Percentiles rank a stretch among this genome's conserved stretches.
Evolutionary conservation across 108 stramenopile genomes (phyloP).

Genomic region (Cylindrotheca closterium): DNA sequence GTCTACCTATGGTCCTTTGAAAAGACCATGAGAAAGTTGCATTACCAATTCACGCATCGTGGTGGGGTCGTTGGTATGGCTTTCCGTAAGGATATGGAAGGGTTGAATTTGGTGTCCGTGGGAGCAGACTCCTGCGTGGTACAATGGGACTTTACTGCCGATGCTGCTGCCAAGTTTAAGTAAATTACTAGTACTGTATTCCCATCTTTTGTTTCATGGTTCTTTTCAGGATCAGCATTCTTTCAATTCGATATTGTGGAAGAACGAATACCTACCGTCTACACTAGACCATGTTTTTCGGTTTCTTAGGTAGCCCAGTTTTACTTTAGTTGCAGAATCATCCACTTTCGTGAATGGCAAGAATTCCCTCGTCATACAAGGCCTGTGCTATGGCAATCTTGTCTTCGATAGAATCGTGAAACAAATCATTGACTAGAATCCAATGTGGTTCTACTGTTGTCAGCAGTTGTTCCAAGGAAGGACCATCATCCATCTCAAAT

Average conservation of each 20-base stretch:
- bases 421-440: slow-evolving; percentile 83
- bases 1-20: slow-evolving; percentile 76
- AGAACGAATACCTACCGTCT: too few relatives aligned
- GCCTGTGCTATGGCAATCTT: slow-evolving; percentile 85
- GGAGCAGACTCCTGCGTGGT: slow-evolving; percentile 89
- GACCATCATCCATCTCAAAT: slow-evolving; percentile 97
- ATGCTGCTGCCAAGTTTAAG: slow-evolving; percentile 68
- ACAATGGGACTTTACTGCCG: slow-evolving; percentile 77
- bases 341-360: slow-evolving; percentile 36
- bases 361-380: slow-evolving; percentile 85
- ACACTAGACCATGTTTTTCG: too few relatives aligned
- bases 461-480: slow-evolving; percentile 88
- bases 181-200: slow-evolving; percentile 31
- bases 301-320: too few relatives aligned
- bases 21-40: slow-evolving; percentile 71
- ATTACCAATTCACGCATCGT: slow-evolving; percentile 84
- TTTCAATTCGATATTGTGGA: too few relatives aligned
- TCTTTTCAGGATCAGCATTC: too few relatives aligned
- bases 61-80: slow-evolving; percentile 73
- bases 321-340: too few relatives aligned
- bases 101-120: slow-evolving; percentile 70
- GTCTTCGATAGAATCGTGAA: slow-evolving; percentile 88
- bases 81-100: slow-evolving; percentile 37
- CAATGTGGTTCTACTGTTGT: slow-evolving; percentile 87
- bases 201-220: too few relatives aligned